A percentile compares a stretch with the other conserved stretches of the same genome.
Conservation (phyloP, 371 early-diverging fungal species). For the Apophysomyces ossiformis region DNA sequence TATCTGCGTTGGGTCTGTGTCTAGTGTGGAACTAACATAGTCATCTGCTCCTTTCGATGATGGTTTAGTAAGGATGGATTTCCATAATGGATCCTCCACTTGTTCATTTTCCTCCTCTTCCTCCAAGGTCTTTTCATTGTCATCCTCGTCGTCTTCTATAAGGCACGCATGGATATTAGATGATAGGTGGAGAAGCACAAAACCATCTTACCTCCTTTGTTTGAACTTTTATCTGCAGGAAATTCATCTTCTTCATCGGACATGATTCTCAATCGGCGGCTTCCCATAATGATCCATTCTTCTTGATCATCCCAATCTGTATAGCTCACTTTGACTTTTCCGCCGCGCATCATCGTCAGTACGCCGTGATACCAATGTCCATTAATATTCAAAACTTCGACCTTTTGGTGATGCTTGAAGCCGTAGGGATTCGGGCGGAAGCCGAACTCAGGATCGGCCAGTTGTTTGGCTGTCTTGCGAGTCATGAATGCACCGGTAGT, state of each 20-base stretch:
- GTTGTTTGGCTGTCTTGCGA: conserved; percentile 46
- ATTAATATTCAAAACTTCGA: conserved; percentile 53
- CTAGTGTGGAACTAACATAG: conserved; percentile 36
- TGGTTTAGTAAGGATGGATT: background rate
- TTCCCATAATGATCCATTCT: conserved; percentile 69
- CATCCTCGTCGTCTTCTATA: conserved; percentile 19
- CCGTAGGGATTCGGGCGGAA: conserved; percentile 51
- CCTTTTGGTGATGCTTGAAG: conserved; percentile 41
- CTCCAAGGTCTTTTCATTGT: conserved; percentile 9
- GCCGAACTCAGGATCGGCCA: conserved; percentile 34
- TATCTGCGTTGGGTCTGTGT: conserved; percentile 43
- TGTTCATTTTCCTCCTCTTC: conserved; percentile 3
- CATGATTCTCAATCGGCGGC: conserved; percentile 38
- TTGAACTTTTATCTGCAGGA: background rate
- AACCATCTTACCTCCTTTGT: background rate
- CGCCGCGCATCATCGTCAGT: conserved; percentile 47
- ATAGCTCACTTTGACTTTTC: conserved; percentile 57
- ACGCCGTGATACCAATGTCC: conserved; percentile 57
- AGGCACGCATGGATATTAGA: background rate
- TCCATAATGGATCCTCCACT: background rate
- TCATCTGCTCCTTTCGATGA: conserved; percentile 22
- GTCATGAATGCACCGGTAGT: conserved; percentile 61
- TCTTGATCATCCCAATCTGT: conserved; percentile 61
- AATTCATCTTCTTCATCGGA: conserved; percentile 7
- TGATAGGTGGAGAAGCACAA: no score